phyloP scores from a whole-genome alignment of 2,329 filamentous ascomycete species.

The Endocalyx cinctus region DNA sequence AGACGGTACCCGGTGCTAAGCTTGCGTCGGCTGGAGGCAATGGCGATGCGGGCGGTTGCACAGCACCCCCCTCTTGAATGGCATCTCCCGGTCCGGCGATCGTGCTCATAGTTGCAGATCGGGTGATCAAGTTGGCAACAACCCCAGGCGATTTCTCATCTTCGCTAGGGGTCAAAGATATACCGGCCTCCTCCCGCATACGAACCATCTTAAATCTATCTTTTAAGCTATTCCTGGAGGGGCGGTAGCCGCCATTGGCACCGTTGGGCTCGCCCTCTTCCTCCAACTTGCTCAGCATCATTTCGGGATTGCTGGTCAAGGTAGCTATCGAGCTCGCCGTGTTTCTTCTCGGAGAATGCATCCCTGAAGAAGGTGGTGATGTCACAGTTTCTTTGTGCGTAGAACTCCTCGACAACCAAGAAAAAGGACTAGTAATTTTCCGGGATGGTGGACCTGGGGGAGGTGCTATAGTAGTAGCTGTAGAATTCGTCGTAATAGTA shows the following conservation, averaged over 20 bases:
- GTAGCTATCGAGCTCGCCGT: constrained; percentile 78
- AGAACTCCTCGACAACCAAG: constrained; percentile 72
- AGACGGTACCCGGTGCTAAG: constrained; percentile 79
- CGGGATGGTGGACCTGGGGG: constrained; percentile 42
- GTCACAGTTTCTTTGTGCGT: constrained; percentile 49
- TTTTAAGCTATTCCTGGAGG: constrained; percentile 60
- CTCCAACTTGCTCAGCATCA: constrained; percentile 72
- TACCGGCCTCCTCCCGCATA: constrained; percentile 67
- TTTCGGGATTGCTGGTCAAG: constrained; percentile 73
- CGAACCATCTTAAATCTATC: constrained; percentile 76
- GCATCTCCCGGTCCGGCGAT: constrained; percentile 22
- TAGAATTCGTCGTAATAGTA: constrained; percentile 26
- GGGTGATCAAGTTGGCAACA: constrained; percentile 15
- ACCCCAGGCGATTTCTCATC: constrained; percentile 42
- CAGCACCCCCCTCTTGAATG: constrained; percentile 19
- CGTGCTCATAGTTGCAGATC: constrained; percentile 14
- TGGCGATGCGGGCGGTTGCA: constrained; percentile 36
- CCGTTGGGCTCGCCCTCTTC: constrained; percentile 56
- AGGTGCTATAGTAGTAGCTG: constrained; percentile 28
- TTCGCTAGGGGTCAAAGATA: constrained; percentile 47
- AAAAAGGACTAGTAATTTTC: constrained; percentile 84
- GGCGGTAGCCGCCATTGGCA: constrained; percentile 39
- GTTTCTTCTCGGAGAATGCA: constrained; percentile 56
- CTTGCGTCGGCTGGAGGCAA: constrained; percentile 63
- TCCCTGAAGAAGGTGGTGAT: constrained; percentile 43